Percentiles rank a stretch among this genome's conserved stretches.
These are phyloP conservation scores for Salvia hispanica DNA, from an alignment of 257 asterid genomes.

Conservation along the genomic window DNA sequence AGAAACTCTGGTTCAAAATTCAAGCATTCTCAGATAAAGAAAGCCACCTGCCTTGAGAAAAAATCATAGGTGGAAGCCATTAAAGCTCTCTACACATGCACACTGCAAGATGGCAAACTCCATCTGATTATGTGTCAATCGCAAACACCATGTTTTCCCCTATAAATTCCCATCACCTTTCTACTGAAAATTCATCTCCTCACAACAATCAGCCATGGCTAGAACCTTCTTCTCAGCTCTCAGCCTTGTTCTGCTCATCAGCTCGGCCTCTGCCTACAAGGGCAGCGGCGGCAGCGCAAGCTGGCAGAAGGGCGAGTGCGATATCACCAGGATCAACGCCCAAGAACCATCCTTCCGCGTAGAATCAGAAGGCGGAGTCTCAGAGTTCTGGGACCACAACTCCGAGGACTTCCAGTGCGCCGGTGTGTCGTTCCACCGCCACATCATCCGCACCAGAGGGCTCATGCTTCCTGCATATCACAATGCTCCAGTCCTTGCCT, in stretches of 20 bases:
- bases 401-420: constrained; percentile 59
- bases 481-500: constrained; percentile 53
- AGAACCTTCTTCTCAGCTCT: constrained; percentile 33
- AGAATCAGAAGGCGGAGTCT: constrained; percentile 57
- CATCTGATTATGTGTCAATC: constrained; percentile 41
- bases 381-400: constrained; percentile 59
- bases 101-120: constrained; percentile 51
- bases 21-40: constrained; percentile 4
- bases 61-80: constrained; percentile 46
- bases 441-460: constrained; percentile 36
- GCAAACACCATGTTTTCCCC: background rate
- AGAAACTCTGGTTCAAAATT: background rate
- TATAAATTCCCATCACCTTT: constrained; percentile 36
- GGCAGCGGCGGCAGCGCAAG: background rate
- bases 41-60: constrained; percentile 39
- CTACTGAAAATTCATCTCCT: constrained; percentile 22
- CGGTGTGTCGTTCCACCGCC: constrained; percentile 58
- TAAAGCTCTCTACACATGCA: constrained; percentile 48
- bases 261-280: constrained; percentile 27
- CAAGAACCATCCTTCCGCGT: constrained; percentile 41
- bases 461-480: constrained; percentile 55
- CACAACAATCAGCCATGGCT: constrained; percentile 13
- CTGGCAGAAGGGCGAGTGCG: constrained; percentile 51
- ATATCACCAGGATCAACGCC: constrained; percentile 44
- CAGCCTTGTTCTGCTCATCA: constrained; percentile 35